Evolutionary conservation across 2,329 filamentous ascomycete species (phyloP).

Genomic region (Penicillium sp.): DNA sequence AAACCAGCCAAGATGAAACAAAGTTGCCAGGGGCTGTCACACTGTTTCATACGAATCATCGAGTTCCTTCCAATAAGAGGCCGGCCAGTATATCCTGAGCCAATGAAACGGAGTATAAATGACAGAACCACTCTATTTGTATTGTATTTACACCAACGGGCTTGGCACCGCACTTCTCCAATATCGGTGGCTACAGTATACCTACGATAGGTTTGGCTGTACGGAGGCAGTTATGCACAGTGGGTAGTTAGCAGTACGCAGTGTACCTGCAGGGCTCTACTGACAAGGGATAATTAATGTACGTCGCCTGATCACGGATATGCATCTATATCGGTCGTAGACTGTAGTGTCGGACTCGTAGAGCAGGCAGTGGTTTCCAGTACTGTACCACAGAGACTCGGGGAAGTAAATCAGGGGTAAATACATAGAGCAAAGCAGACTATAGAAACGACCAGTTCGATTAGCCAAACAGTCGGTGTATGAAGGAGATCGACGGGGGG

Average conservation of each 20-base stretch:
- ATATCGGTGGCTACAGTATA: too few relatives aligned
- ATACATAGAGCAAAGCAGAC: neutral
- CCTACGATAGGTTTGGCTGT: too few relatives aligned
- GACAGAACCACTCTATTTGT: neutral
- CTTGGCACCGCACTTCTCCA: neutral
- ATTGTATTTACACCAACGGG: neutral
- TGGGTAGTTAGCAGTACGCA: too few relatives aligned
- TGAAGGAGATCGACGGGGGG: slow-evolving; percentile 34
- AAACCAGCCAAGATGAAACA: slow-evolving; percentile 11
- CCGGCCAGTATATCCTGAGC: neutral
- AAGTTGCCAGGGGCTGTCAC: slow-evolving; percentile 7
- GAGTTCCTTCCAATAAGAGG: neutral
- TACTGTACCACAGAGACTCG: too few relatives aligned
- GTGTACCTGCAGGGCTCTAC: too few relatives aligned
- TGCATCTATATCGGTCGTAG: too few relatives aligned
- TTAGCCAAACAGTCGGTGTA: slow-evolving; percentile 27
- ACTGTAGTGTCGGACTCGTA: too few relatives aligned
- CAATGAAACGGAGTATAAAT: neutral
- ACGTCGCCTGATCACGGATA: too few relatives aligned
- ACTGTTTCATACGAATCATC: neutral
- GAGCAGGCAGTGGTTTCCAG: too few relatives aligned
- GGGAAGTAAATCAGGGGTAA: too few relatives aligned
- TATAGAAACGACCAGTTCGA: neutral
- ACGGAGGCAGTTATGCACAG: too few relatives aligned
- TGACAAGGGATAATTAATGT: too few relatives aligned